These are phyloP conservation scores for Mycena vitilis DNA, from an alignment of 768 basidiomycete species.

Conservation along the genomic window DNA sequence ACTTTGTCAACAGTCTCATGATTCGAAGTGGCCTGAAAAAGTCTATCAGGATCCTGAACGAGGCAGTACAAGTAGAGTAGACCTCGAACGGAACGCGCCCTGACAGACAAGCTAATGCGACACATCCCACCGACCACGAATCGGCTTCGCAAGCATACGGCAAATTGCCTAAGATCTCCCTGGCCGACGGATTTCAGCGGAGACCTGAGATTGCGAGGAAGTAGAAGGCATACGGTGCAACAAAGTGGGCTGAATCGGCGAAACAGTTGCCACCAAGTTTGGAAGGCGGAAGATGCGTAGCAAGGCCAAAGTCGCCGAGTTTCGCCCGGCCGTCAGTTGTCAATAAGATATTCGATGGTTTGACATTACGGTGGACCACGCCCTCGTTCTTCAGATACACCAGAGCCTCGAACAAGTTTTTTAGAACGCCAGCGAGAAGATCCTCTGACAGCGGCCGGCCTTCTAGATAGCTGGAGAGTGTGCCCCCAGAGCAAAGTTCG, in stretches of 20 bases:
- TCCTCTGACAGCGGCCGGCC: constrained; percentile 44
- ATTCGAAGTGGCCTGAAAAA: constrained; percentile 37
- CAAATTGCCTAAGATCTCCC: constrained; percentile 51
- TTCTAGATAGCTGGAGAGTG: constrained; percentile 47
- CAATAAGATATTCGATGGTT: constrained; percentile 52
- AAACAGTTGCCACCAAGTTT: constrained; percentile 38
- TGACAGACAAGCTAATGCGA: constrained; percentile 51
- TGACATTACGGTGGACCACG: constrained; percentile 59
- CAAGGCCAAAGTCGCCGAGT: constrained; percentile 54
- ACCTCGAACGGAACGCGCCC: constrained; percentile 51
- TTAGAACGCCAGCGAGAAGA: constrained; percentile 52
- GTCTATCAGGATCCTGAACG: constrained; percentile 7
- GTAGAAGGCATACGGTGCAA: constrained; percentile 53
- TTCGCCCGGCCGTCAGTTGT: constrained; percentile 57
- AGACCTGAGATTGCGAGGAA: background rate
- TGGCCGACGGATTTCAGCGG: constrained; percentile 34
- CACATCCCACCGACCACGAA: constrained; percentile 61
- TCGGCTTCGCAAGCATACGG: constrained; percentile 53
- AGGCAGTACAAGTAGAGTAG: constrained; percentile 9
- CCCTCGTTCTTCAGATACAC: constrained; percentile 54
- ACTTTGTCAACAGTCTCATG: constrained; percentile 41
- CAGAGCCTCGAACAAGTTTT: constrained; percentile 55
- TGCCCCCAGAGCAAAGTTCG: constrained; percentile 59
- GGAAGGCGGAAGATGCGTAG: constrained; percentile 44
- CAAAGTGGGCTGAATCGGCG: constrained; percentile 43